These are phyloP conservation scores for Pneumocystis canis DNA, from an alignment of 1,139 yeast species.

Conservation along the genomic window DNA sequence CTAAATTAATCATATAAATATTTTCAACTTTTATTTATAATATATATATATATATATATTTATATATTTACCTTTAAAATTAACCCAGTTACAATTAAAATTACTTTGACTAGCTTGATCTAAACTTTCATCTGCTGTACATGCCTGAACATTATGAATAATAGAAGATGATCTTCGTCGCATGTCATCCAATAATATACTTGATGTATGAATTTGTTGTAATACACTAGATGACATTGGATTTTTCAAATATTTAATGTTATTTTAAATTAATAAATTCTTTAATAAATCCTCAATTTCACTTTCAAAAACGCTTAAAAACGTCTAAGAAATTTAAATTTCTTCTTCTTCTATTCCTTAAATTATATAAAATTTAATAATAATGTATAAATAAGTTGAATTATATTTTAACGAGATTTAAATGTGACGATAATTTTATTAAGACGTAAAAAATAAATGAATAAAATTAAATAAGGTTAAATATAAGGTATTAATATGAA, in stretches of 20 bases:
- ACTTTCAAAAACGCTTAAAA: constrained; percentile 5
- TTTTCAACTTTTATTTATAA: no score
- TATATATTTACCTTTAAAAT: constrained; percentile 53
- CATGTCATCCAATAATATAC: neutral
- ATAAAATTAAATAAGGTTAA: no score
- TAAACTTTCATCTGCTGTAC: constrained; percentile 76
- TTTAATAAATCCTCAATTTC: constrained; percentile 3
- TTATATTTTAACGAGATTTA: no score
- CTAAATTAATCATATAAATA: constrained; percentile 13
- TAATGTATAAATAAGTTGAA: no score
- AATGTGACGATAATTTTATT: no score
- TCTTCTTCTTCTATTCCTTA: neutral
- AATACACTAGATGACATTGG: neutral
- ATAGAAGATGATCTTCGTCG: constrained; percentile 26
- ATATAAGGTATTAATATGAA: no score
- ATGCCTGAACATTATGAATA: constrained; percentile 77
- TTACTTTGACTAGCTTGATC: constrained; percentile 85
- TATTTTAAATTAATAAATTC: neutral
- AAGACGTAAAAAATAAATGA: no score
- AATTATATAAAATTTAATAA: neutral
- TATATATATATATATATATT: no score
- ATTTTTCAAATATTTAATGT: neutral
- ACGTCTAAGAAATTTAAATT: neutral
- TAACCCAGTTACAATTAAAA: constrained; percentile 91
- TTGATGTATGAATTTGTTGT: neutral